Conservation (phyloP, 2,329 filamentous ascomycete species). For the Trichothecium roseum region DNA sequence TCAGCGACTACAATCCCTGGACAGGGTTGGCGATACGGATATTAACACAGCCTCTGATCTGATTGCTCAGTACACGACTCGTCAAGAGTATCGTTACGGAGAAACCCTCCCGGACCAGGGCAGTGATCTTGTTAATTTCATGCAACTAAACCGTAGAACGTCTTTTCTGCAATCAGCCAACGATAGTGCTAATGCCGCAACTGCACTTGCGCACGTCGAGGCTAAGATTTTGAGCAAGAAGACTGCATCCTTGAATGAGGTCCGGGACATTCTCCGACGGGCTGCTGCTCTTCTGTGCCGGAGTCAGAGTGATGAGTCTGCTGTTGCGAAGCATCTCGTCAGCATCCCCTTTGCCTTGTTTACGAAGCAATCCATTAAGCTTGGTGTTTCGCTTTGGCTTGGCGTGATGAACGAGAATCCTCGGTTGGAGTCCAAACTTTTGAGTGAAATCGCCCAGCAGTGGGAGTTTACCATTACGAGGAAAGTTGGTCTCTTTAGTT, state of each 20-base stretch:
- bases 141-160: slow-evolving; percentile 39
- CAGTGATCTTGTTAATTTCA: slow-evolving; percentile 52
- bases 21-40: slow-evolving; percentile 58
- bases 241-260: slow-evolving; percentile 59
- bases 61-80: slow-evolving; percentile 90
- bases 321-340: slow-evolving; percentile 79
- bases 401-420: slow-evolving; percentile 96
- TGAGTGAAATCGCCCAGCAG: slow-evolving; percentile 78
- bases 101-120: slow-evolving; percentile 63
- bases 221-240: slow-evolving; percentile 59
- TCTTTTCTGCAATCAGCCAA: slow-evolving; percentile 42
- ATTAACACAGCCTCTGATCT: slow-evolving; percentile 95
- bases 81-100: slow-evolving; percentile 88
- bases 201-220: slow-evolving; percentile 63
- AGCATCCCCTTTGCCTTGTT: slow-evolving; percentile 89
- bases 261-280: slow-evolving; percentile 72
- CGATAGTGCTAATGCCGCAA: slow-evolving; percentile 48
- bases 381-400: slow-evolving; percentile 92
- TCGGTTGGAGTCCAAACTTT: slow-evolving; percentile 71
- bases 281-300: slow-evolving; percentile 82
- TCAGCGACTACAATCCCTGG: slow-evolving; percentile 74
- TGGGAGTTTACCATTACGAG: slow-evolving; percentile 80
- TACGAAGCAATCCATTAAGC: slow-evolving; percentile 88
- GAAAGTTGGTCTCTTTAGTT: slow-evolving; percentile 72
- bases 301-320: slow-evolving; percentile 61